Percentiles rank a stretch among this genome's conserved stretches.
Evolutionary conservation across 2,329 filamentous ascomycete species (phyloP).

Genomic region (Fusarium avenaceum): DNA sequence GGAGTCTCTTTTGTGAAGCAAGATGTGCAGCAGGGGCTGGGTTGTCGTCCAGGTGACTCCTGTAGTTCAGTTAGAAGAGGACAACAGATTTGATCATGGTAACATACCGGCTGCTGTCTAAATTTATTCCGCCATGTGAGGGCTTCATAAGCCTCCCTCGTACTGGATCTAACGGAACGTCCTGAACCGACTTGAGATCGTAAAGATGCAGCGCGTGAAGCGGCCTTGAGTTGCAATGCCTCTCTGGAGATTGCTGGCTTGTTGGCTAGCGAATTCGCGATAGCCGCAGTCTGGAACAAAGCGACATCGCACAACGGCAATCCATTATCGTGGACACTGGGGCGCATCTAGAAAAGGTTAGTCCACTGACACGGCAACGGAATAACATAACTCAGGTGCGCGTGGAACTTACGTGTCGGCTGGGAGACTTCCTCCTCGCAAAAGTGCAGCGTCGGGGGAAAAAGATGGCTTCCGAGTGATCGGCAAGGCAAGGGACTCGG

Average conservation of each 20-base stretch:
- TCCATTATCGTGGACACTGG: slow-evolving; percentile 7
- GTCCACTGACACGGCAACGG: background rate
- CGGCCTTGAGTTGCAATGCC: background rate
- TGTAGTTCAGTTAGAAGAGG: background rate
- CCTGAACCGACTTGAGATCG: slow-evolving; percentile 4
- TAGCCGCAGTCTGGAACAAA: slow-evolving; percentile 19
- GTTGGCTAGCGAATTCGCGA: slow-evolving; percentile 5
- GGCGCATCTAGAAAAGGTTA: slow-evolving; percentile 16
- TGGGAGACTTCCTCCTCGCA: background rate
- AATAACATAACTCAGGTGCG: slow-evolving; percentile 22
- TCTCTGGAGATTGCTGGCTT: background rate
- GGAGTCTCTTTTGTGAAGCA: slow-evolving; percentile 31
- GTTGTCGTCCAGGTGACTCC: slow-evolving; percentile 10
- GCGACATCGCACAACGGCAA: slow-evolving; percentile 19
- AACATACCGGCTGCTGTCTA: slow-evolving; percentile 20
- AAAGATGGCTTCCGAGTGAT: slow-evolving; percentile 14
- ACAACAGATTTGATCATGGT: background rate
- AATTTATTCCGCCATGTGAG: slow-evolving; percentile 29
- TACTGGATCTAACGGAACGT: slow-evolving; percentile 6
- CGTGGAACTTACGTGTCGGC: slow-evolving; percentile 10
- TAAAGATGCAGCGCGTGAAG: slow-evolving; percentile 9
- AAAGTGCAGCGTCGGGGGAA: slow-evolving; percentile 29
- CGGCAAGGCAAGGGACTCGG: slow-evolving; percentile 2
- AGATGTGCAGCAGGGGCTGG: slow-evolving; percentile 20
- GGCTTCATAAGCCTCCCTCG: slow-evolving; percentile 26